Percentiles rank a stretch among this genome's conserved stretches.
Evolutionary conservation across 2,329 filamentous ascomycete species (phyloP).

Genomic region (Cyclaneusma minus): DNA sequence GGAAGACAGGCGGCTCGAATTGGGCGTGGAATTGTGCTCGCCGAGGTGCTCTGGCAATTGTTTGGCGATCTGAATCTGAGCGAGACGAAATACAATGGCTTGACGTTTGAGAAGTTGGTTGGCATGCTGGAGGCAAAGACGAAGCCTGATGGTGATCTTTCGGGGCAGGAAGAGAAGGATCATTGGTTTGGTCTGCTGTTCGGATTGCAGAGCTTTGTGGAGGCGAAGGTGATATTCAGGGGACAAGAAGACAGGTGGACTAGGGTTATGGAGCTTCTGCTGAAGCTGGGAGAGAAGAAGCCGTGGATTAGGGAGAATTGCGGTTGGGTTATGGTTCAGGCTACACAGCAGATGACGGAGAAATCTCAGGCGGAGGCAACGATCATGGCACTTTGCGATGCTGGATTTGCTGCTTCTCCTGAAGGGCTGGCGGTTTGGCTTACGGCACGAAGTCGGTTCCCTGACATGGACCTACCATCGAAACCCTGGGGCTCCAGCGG

Average conservation of each 20-base stretch:
- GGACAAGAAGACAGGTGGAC: constrained; percentile 42
- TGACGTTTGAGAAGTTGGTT: constrained; percentile 40
- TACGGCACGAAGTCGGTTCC: constrained; percentile 46
- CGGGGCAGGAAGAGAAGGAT: constrained; percentile 68
- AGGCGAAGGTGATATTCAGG: constrained; percentile 56
- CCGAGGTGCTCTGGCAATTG: constrained; percentile 61
- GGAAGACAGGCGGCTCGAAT: constrained; percentile 76
- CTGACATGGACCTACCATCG: constrained; percentile 45
- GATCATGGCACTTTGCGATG: constrained; percentile 43
- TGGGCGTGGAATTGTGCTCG: constrained; percentile 79
- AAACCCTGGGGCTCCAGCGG: constrained; percentile 54
- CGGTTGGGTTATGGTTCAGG: constrained; percentile 65
- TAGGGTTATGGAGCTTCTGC: constrained; percentile 54
- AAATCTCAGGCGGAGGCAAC: constrained; percentile 40
- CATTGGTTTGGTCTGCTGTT: constrained; percentile 76
- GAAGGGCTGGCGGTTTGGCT: constrained; percentile 89
- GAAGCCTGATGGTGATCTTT: constrained; percentile 33
- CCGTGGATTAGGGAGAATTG: constrained; percentile 83
- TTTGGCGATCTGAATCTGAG: constrained; percentile 35
- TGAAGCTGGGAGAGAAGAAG: constrained; percentile 64
- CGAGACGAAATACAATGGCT: constrained; percentile 30
- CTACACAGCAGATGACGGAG: constrained; percentile 45
- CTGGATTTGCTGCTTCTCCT: constrained; percentile 60
- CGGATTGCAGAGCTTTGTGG: constrained; percentile 72
- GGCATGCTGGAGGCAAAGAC: constrained; percentile 39